phyloP scores from a whole-genome alignment of 2,329 filamentous ascomycete species.

The Beauveria sp. region DNA sequence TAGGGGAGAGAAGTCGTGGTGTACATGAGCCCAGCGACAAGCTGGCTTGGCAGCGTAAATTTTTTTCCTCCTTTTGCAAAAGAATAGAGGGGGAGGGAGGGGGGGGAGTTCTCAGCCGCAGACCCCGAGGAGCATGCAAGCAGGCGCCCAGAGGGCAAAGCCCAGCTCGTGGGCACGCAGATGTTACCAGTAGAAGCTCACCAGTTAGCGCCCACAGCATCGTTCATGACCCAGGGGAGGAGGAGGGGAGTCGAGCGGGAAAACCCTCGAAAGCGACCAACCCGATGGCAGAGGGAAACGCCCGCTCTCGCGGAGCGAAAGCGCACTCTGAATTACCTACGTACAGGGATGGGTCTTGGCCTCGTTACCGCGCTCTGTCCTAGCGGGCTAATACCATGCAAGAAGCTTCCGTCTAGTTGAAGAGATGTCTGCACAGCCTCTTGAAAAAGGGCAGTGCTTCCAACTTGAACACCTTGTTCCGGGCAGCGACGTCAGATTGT shows the following conservation, averaged over 20 bases:
- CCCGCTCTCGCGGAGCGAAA: not conserved
- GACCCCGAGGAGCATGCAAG: not conserved
- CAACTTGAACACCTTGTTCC: no score
- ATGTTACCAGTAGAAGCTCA: not conserved
- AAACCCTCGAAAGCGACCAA: not conserved
- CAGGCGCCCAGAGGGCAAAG: not conserved
- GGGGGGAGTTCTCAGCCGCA: no score
- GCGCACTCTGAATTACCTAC: not conserved
- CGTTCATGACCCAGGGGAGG: not conserved
- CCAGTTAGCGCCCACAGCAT: not conserved
- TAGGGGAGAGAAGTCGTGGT: not conserved
- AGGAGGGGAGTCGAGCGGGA: not conserved
- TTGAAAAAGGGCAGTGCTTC: not conserved
- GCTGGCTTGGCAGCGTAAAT: not conserved
- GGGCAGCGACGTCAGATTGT: no score
- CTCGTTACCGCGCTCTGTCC: not conserved
- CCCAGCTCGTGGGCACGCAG: no score
- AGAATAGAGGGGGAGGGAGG: no score
- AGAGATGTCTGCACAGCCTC: not conserved
- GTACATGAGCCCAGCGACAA: not conserved
- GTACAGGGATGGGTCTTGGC: not conserved
- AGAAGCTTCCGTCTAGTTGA: no score
- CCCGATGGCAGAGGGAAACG: not conserved
- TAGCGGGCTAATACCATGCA: not conserved
- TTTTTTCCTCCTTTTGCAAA: no score